These are phyloP conservation scores for Komagataella pastoris DNA, from an alignment of 805 yeast genomes.

Conservation along the genomic window DNA sequence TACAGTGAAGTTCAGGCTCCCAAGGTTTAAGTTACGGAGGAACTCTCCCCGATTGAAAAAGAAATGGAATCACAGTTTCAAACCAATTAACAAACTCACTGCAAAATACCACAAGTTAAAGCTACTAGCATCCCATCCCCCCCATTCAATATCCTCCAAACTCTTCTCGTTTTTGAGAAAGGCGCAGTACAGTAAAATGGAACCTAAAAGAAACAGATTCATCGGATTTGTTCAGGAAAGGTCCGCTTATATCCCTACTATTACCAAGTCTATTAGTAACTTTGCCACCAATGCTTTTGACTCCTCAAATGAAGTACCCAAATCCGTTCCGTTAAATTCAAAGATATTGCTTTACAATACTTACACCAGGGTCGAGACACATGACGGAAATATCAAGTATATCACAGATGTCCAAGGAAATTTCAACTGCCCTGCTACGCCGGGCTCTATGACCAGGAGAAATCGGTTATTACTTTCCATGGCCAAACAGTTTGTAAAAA, in stretches of 20 bases:
- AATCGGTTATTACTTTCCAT: constrained; percentile 56
- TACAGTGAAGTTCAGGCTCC: background rate
- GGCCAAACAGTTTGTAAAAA: constrained; percentile 51
- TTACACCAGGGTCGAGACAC: constrained; percentile 23
- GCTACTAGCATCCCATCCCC: background rate
- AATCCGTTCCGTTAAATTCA: constrained; percentile 39
- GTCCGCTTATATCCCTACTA: constrained; percentile 29
- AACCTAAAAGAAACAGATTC: constrained; percentile 23
- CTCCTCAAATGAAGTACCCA: constrained; percentile 1
- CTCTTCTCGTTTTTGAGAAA: background rate
- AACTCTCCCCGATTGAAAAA: background rate
- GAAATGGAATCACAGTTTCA: background rate
- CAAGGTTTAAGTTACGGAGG: background rate
- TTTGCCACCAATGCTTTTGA: constrained; percentile 9
- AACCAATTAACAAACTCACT: background rate
- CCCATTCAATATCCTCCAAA: background rate
- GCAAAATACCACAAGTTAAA: background rate
- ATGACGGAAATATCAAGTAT: constrained; percentile 19
- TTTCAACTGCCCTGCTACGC: constrained; percentile 29
- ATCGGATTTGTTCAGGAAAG: constrained; percentile 32
- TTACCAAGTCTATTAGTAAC: constrained; percentile 24
- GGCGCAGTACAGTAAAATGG: background rate
- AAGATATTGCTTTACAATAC: constrained; percentile 48
- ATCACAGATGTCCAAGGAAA: constrained; percentile 62
- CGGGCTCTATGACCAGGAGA: constrained; percentile 59